phyloP scores from a whole-genome alignment of 2,329 filamentous ascomycete species.

The Chalara sp. region DNA sequence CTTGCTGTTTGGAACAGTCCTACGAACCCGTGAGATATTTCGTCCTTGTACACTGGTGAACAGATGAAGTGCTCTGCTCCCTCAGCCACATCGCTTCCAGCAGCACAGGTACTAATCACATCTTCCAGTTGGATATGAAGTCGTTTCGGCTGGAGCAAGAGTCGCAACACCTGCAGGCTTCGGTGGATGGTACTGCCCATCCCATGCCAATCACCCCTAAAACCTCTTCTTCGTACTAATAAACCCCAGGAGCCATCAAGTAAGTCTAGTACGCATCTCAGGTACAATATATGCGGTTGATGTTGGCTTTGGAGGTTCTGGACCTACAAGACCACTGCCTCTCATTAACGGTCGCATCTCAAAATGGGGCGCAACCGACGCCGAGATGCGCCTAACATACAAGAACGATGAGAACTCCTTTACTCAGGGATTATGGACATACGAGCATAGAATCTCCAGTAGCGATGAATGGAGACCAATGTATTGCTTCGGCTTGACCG shows the following conservation, averaged over 20 bases:
- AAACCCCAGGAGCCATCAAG: conserved; percentile 41
- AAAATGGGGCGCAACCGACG: conserved; percentile 39
- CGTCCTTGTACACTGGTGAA: too few relatives aligned
- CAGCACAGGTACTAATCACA: too few relatives aligned
- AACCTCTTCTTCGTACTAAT: not conserved
- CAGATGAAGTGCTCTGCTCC: too few relatives aligned
- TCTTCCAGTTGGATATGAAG: conserved; percentile 35
- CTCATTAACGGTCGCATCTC: conserved; percentile 33
- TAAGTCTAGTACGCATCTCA: conserved; percentile 49
- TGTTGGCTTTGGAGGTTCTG: conserved; percentile 56
- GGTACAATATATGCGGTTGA: conserved; percentile 45
- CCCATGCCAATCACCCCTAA: not conserved
- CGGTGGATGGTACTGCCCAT: not conserved
- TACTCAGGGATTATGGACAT: conserved; percentile 50
- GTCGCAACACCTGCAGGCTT: conserved; percentile 1
- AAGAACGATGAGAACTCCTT: conserved; percentile 40
- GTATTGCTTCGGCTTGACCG: conserved; percentile 56
- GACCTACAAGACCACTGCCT: conserved; percentile 48
- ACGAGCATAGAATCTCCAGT: conserved; percentile 43
- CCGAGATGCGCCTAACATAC: conserved; percentile 42
- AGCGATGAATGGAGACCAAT: conserved; percentile 44
- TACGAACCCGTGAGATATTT: conserved; percentile 27
- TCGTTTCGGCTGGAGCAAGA: conserved; percentile 41
- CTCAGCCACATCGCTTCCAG: too few relatives aligned
- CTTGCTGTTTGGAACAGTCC: conserved; percentile 44